phyloP scores from a whole-genome alignment of 257 asterid species.

The Salvia hispanica region DNA sequence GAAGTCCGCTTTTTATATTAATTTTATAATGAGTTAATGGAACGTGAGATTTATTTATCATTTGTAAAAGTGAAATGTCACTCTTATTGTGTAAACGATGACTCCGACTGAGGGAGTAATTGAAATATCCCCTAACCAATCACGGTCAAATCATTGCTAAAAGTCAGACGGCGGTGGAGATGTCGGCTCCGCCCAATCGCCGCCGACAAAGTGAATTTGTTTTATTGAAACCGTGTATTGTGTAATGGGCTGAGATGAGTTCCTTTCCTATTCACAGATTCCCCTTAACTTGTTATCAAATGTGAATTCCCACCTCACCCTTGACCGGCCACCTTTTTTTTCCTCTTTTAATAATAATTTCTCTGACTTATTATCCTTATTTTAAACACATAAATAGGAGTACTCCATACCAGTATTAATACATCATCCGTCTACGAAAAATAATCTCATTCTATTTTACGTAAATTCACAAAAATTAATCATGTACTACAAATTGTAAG shows the following conservation, averaged over 20 bases:
- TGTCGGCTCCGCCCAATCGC: constrained; percentile 44
- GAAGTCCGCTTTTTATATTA: too few relatives aligned
- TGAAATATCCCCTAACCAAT: neutral
- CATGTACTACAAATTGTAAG: too few relatives aligned
- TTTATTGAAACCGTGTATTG: constrained; percentile 29
- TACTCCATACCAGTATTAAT: too few relatives aligned
- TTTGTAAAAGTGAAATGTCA: too few relatives aligned
- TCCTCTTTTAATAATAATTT: neutral
- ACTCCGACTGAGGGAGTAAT: too few relatives aligned
- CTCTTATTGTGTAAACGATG: too few relatives aligned
- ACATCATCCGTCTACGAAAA: too few relatives aligned
- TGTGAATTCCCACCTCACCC: constrained; percentile 39
- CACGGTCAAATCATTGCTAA: neutral
- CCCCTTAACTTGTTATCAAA: neutral
- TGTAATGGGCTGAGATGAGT: constrained; percentile 11
- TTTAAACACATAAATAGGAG: neutral
- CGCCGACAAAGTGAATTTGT: constrained; percentile 34
- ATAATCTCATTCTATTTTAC: too few relatives aligned
- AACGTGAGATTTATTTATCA: too few relatives aligned
- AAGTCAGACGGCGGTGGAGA: constrained; percentile 19
- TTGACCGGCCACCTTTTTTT: constrained; percentile 23
- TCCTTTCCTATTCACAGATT: constrained; percentile 10
- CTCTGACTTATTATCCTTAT: neutral
- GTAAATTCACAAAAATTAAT: too few relatives aligned
- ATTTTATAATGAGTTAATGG: too few relatives aligned